These are phyloP conservation scores for Triticum turgidum DNA, from an alignment of 176 grass and related monocot genomes.

Conservation along the genomic window DNA sequence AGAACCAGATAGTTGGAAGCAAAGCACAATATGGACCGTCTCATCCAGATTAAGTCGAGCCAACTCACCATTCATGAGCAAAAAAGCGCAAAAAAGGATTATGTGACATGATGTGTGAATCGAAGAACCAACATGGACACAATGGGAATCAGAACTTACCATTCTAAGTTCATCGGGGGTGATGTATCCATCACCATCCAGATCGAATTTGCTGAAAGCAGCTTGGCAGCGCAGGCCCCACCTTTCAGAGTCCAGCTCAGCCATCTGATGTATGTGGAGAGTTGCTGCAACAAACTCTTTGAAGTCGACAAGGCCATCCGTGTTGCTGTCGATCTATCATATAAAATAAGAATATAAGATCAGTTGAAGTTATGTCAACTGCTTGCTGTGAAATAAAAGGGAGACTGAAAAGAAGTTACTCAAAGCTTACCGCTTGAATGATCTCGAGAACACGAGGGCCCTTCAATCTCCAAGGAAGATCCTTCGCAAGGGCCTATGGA, in stretches of 20 bases:
- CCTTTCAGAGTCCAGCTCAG: constrained; percentile 79
- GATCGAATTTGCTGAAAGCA: constrained; percentile 93
- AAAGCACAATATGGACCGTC: neutral
- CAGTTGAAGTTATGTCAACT: constrained; percentile 28
- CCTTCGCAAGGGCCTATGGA: constrained; percentile 88
- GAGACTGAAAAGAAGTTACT: neutral
- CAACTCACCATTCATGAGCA: neutral
- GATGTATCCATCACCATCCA: constrained; percentile 94
- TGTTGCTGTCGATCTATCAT: constrained; percentile 87
- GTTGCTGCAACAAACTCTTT: constrained; percentile 93
- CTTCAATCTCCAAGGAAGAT: constrained; percentile 94
- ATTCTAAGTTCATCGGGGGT: constrained; percentile 97
- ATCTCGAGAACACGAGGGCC: constrained; percentile 90
- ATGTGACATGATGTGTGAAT: neutral
- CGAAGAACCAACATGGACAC: neutral
- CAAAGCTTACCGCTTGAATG: constrained; percentile 78
- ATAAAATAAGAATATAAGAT: constrained; percentile 30
- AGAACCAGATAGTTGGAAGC: neutral
- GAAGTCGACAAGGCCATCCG: constrained; percentile 96
- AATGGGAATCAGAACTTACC: constrained; percentile 54
- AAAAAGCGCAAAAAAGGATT: neutral
- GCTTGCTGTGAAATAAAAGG: neutral
- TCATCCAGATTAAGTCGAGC: constrained; percentile 13
- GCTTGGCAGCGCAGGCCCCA: constrained; percentile 84
- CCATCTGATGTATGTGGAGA: constrained; percentile 98